Conservation (phyloP, 2,329 filamentous ascomycete genomes). For the Colletotrichum higginsianum region DNA sequence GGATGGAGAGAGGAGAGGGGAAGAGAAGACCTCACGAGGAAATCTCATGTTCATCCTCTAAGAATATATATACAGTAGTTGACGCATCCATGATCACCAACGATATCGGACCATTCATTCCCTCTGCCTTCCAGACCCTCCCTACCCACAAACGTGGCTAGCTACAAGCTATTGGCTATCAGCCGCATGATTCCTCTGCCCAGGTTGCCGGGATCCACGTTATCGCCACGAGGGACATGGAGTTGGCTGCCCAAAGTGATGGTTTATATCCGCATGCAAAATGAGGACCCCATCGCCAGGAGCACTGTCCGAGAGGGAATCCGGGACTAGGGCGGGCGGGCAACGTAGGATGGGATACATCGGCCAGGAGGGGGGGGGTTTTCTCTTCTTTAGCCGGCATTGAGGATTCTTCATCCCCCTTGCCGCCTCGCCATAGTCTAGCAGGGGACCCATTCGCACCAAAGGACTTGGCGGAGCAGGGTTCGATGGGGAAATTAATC, state of each 20-base stretch:
- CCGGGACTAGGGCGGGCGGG: neutral
- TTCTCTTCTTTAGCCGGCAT: neutral
- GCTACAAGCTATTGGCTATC: constrained; percentile 19
- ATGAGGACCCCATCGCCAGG: constrained; percentile 23
- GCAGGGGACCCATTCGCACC: constrained; percentile 21
- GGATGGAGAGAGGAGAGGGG: constrained; percentile 5
- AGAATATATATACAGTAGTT: constrained; percentile 20
- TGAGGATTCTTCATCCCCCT: neutral
- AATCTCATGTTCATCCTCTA: neutral
- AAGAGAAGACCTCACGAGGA: constrained; percentile 5
- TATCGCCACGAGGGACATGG: constrained; percentile 30
- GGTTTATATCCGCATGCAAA: constrained; percentile 22
- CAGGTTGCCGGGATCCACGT: constrained; percentile 2
- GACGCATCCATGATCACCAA: constrained; percentile 12
- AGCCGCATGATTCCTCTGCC: constrained; percentile 17
- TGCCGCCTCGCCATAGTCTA: constrained; percentile 18
- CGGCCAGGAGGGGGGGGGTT: neutral
- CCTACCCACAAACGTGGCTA: constrained; percentile 13
- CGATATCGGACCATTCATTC: constrained; percentile 9
- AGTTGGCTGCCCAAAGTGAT: constrained; percentile 25
- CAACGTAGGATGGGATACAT: constrained; percentile 12
- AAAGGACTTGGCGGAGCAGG: constrained; percentile 27
- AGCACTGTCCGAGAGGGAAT: neutral
- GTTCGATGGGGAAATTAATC: constrained; percentile 15
- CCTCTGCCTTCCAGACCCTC: neutral